A percentile compares a stretch with the other conserved stretches of the same genome.
phyloP scores from a whole-genome alignment of 2,329 filamentous ascomycete genomes.

The Cercospora canescens region DNA sequence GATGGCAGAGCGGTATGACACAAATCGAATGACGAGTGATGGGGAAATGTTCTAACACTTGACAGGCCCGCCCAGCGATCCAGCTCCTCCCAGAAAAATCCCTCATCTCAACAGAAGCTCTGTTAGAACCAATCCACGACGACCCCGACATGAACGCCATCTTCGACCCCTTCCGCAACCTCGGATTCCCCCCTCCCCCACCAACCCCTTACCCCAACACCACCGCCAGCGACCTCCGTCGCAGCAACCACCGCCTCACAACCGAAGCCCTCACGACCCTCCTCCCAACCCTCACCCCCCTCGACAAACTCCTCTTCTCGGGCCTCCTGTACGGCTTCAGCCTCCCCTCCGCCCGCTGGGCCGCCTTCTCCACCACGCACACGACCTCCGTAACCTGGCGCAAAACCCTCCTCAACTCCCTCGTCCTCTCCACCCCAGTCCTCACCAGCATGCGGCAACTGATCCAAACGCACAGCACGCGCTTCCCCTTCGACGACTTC shows the following conservation, averaged over 20 bases:
- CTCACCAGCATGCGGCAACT: background rate
- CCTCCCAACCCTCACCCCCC: background rate
- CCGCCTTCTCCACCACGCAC: background rate
- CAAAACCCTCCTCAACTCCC: background rate
- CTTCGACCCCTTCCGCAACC: background rate
- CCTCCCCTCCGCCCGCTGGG: background rate
- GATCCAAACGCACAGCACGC: background rate
- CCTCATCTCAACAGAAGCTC: background rate
- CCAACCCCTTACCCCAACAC: background rate
- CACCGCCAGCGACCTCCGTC: background rate
- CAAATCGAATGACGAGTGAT: background rate
- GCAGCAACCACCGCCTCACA: background rate
- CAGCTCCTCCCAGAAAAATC: background rate
- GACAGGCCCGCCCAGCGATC: background rate
- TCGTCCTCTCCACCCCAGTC: constrained; percentile 2
- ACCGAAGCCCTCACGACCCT: background rate
- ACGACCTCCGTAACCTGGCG: background rate
- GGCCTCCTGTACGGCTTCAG: constrained; percentile 5
- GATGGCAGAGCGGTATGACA: background rate
- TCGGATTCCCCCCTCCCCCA: background rate
- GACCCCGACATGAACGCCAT: background rate
- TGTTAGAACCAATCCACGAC: background rate
- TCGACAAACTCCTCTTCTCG: constrained; percentile 6
- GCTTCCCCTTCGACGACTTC: constrained; percentile 5
- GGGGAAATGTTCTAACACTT: background rate